Evolutionary conservation across 1,284 basidiomycete genomes (phyloP), one percentile per base, ranked within the genome.

Genomic region (Vanrija pseudolonga): DNA sequence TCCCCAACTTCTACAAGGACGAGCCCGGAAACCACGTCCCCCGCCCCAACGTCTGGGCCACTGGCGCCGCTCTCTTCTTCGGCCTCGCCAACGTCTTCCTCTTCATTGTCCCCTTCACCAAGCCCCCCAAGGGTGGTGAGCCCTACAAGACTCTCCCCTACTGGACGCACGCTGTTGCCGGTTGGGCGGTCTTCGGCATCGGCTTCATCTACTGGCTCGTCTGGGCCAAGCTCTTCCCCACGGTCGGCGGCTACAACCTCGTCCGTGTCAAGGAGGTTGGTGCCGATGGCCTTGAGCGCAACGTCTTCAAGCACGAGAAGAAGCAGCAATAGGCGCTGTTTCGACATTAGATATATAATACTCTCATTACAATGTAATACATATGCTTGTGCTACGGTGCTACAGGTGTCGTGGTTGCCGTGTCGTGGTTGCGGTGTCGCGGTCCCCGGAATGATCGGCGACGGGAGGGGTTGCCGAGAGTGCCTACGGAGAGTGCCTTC

Each of bases 181-280:
- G 58, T 8, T 56, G 54, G 54, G 41, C 54, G 17, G 42, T 60
- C 24, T 61, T 63, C 45, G 62, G 62, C 22, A 57, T 63, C 39
- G 62, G 62, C 2, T 52, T 56, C 38, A 7, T 63, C 4, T 63
- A 59, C 55, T 63, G 62, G 62, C 20, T 59, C 37, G 12, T 61
- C 32, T 56, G 59, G 55, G 57, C 57, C 38, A 43, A 56, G 39
- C n/a, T 54, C 36, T 32, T 63, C 20, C 62, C 62, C 23, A 49
- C 38, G n/a, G 26, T 53, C 20, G 48, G 47, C 15, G 39, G 51
- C 11, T 61, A 61, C 56, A 26, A 22, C 22, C 45, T 63, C 28
- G 53, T 54, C 26, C 55, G 58, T 24, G 32, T 41, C 18, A 26
- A 44, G 46, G 51, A 53, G 49, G 49, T 60, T n/a, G 49, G 56